Evolutionary conservation across 345 rosid species (phyloP), one percentile per base, ranked within the genome.

Genomic region (Sonneratia caseolaris): DNA sequence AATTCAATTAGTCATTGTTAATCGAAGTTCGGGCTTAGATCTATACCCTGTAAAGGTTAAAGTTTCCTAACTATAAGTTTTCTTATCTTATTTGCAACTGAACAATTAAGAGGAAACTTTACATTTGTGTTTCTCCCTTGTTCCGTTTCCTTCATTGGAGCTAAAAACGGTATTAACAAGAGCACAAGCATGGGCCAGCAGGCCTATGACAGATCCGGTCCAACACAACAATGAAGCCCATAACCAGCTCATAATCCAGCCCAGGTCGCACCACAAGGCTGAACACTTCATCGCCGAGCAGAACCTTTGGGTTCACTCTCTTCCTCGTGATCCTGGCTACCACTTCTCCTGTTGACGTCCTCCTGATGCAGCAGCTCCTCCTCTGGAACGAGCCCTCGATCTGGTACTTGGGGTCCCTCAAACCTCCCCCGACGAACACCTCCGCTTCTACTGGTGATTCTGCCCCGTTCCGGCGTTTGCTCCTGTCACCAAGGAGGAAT

Each of bases 221-320:
- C 76, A 86, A 69, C 59, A 79, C 69, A 61, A 86, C 59, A 12
- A 86, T 73, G 66, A 80, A 82, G 37, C 84, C 85, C 89, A 86
- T 86, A 21, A 79, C 47, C 22, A 83, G 81, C 3, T 70, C 77
- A 0, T 73, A 49, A 36, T 82, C 81, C 62, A 77, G 78, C 40
- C 83, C 83, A 36, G 87, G 82, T 2, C 76, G 74, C 43, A 86
- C 80, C 42, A 40, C 78, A 45, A 86, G 72, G 73, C 74, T 82
- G 68, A 86, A 86, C 22, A 86, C 89, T 48, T 86, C 89, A 22
- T 77, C 78, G 65, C 76, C 72, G 0, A 86, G 82, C 72, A 86
- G 38, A 48, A 86, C 69, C 0, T 80, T 83, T 0, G 84, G 73
- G 69, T 77, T 79, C 5, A 55, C 82, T 67, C 83, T 76, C 73